Percentiles rank a stretch among this genome's conserved stretches.
Evolutionary conservation across 768 basidiomycete species (phyloP).

Genomic region (Russula sp.): DNA sequence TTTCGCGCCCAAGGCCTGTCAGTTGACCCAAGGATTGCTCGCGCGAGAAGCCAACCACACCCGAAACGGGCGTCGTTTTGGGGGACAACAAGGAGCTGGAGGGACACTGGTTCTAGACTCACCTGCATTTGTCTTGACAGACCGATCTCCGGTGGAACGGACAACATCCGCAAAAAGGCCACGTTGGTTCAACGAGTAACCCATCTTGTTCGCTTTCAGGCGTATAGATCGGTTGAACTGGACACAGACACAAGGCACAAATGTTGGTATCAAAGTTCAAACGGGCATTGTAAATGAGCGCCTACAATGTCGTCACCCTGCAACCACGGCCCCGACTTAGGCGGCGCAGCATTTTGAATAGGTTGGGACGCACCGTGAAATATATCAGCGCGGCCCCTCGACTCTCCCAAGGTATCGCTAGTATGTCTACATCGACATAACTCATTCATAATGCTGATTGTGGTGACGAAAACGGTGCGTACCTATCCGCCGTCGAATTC

Average conservation of each 20-base stretch:
- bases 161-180: slow-evolving; percentile 73
- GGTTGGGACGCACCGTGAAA: slow-evolving; percentile 62
- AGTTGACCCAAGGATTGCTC: slow-evolving; percentile 3
- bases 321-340: not conserved
- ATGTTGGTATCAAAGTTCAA: not conserved
- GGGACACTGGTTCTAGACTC: slow-evolving; percentile 16
- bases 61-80: not conserved
- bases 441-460: not conserved
- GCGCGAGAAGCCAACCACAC: not conserved
- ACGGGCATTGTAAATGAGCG: not conserved
- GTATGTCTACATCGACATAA: slow-evolving; percentile 51
- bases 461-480: slow-evolving; percentile 16
- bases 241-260: slow-evolving; percentile 3
- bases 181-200: slow-evolving; percentile 84
- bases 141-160: slow-evolving; percentile 61
- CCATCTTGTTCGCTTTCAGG: slow-evolving; percentile 74
- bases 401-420: slow-evolving; percentile 74
- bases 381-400: slow-evolving; percentile 88
- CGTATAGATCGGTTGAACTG: slow-evolving; percentile 92
- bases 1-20: not conserved
- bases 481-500: slow-evolving; percentile 66
- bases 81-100: not conserved
- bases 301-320: slow-evolving; percentile 88
- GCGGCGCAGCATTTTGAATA: not conserved
- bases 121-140: slow-evolving; percentile 62